Percentiles rank a stretch among this genome's conserved stretches.
Conservation (phyloP, 192 early-diverging fungal species). For the Coemansia sp. region DNA sequence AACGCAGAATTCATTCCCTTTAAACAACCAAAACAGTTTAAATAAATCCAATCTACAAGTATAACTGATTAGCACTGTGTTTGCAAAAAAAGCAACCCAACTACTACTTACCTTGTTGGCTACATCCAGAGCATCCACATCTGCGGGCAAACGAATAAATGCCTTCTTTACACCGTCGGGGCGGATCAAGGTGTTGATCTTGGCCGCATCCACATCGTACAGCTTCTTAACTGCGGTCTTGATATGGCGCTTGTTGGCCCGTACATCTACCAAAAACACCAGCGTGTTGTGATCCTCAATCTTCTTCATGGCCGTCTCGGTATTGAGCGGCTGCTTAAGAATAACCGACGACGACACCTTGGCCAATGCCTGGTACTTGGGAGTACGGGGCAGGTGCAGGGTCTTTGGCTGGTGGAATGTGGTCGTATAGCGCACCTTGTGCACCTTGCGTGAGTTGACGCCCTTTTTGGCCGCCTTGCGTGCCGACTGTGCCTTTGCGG, state of each 20-base stretch:
- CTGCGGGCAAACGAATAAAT: conserved; percentile 92
- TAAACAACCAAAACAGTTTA: conserved; percentile 18
- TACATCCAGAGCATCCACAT: conserved; percentile 97
- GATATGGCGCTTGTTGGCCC: conserved; percentile 98
- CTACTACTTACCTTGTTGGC: conserved; percentile 75
- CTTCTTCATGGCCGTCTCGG: conserved; percentile 99
- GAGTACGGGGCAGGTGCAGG: conserved; percentile 77
- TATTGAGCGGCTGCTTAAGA: conserved; percentile 90
- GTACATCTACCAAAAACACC: conserved; percentile 95
- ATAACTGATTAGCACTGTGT: not conserved
- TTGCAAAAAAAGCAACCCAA: not conserved
- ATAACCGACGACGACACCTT: conserved; percentile 72
- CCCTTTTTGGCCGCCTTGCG: conserved; percentile 99
- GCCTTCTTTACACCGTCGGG: conserved; percentile 99
- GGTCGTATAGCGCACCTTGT: conserved; percentile 87
- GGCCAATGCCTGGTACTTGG: conserved; percentile 94
- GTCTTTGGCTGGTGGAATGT: conserved; percentile 98
- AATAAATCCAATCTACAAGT: conserved; percentile 56
- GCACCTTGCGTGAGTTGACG: conserved; percentile 72
- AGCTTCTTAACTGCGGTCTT: conserved; percentile 95
- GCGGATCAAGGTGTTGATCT: conserved; percentile 97
- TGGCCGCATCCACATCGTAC: conserved; percentile 93
- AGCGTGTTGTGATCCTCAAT: conserved; percentile 99
- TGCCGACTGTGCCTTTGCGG: conserved; percentile 87
- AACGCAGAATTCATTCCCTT: too few species aligned